Percentiles rank a stretch among this genome's conserved stretches.
These are phyloP conservation scores for Monosporozyma yasuniensis DNA, from an alignment of 805 yeast genomes.

Conservation along the genomic window DNA sequence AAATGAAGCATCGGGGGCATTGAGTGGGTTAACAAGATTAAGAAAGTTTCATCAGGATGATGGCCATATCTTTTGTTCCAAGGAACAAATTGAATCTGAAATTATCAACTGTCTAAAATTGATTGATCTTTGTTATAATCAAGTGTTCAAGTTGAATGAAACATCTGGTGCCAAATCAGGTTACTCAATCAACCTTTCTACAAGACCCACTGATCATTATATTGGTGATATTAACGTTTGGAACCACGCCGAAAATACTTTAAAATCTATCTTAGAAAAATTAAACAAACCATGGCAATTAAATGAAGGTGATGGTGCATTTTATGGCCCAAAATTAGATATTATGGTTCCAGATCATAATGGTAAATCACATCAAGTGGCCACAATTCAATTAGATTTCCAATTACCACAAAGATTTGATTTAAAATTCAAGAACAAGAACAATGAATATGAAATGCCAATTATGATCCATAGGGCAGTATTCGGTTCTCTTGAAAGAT, in stretches of 20 bases:
- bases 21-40: constrained; percentile 86
- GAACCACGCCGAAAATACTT: constrained; percentile 69
- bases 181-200: constrained; percentile 64
- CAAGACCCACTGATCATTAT: constrained; percentile 69
- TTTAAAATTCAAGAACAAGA: constrained; percentile 52
- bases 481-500: constrained; percentile 89
- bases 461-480: constrained; percentile 96
- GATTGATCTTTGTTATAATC: constrained; percentile 63
- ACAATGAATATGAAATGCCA: constrained; percentile 52
- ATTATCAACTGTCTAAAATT: constrained; percentile 63
- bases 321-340: constrained; percentile 95
- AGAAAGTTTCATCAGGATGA: constrained; percentile 97
- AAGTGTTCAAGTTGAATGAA: constrained; percentile 35
- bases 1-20: constrained; percentile 90
- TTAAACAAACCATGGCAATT: constrained; percentile 55
- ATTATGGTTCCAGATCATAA: constrained; percentile 70
- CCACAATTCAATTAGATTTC: constrained; percentile 91
- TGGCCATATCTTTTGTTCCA: constrained; percentile 88
- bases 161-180: constrained; percentile 27
- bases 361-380: constrained; percentile 83
- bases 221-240: constrained; percentile 74
- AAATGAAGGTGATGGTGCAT: constrained; percentile 91
- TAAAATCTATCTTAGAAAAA: constrained; percentile 49
- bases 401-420: constrained; percentile 83
- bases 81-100: constrained; percentile 66